Evolutionary conservation across 495 filamentous ascomycete species (phyloP).

Genomic region (Hypoxylon rickii): DNA sequence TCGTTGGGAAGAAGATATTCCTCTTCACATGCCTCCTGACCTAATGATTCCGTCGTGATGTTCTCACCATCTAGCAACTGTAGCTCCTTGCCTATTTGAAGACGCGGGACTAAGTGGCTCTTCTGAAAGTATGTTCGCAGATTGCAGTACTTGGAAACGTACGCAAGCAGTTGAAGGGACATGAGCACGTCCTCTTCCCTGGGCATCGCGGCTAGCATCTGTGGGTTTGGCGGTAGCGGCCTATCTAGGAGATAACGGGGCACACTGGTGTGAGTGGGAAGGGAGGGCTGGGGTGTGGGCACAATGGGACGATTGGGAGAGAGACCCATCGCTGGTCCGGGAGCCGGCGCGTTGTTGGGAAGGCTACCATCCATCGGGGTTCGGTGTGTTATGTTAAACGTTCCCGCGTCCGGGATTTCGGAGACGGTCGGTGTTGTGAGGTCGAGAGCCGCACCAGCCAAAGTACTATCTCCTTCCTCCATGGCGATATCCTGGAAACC

Average conservation of each 20-base stretch:
- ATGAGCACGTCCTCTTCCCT: constrained; percentile 96
- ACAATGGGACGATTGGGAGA: constrained; percentile 77
- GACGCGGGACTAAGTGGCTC: constrained; percentile 88
- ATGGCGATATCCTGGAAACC: constrained; percentile 78
- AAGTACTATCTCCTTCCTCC: constrained; percentile 75
- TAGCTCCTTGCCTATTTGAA: constrained; percentile 87
- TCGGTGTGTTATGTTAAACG: constrained; percentile 96
- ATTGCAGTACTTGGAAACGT: constrained; percentile 98
- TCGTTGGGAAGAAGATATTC: constrained; percentile 93
- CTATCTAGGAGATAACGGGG: constrained; percentile 78
- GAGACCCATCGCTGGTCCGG: constrained; percentile 68
- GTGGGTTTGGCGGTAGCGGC: constrained; percentile 63
- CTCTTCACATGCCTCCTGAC: constrained; percentile 71
- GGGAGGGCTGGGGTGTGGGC: constrained; percentile 71
- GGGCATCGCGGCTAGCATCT: constrained; percentile 84
- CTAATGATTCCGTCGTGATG: constrained; percentile 40
- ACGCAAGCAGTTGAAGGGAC: constrained; percentile 96
- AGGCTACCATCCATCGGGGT: constrained; percentile 86
- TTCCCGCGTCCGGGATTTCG: constrained; percentile 80
- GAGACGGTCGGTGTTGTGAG: constrained; percentile 78
- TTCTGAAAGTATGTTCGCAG: constrained; percentile 92
- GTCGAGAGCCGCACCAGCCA: constrained; percentile 75
- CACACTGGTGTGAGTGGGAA: constrained; percentile 62
- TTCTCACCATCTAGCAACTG: constrained; percentile 72
- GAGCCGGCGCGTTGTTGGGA: constrained; percentile 61